Evolutionary conservation across 2,329 filamentous ascomycete genomes (phyloP), one percentile per base, ranked within the genome.

Genomic region (Fusarium luffae): DNA sequence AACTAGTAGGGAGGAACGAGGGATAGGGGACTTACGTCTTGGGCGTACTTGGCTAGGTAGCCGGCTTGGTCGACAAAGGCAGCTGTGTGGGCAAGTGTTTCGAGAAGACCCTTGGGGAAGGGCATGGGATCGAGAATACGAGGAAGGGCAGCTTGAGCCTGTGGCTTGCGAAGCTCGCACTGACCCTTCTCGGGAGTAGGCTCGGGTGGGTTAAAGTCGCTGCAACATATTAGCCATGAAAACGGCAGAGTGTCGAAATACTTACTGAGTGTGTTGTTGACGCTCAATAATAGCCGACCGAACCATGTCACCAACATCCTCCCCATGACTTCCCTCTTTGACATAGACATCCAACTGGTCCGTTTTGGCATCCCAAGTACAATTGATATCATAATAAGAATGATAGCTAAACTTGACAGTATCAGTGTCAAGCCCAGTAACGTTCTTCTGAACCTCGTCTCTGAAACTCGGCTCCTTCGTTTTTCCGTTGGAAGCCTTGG

Each of bases 41-140:
- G 40, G 4, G 69, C 69, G 34, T 72, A 68, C 21, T 68, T 69
- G 32, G 69, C 70, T 0, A 70, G 49, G n/a, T 72, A 72, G 1
- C 70, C 70, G 9, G 69, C 69, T 30, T 72, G 66, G 9, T 72
- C 70, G 1, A 64, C 51, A 52, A 59, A 72, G 3, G 70, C 47
- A 0, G 56, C 50, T 3, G 46, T 51, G 16, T 72, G 60, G 2
- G 28, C 27, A 13, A 72, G 18, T 3, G 52, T 72, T 8, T 72
- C 70, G 4, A 72, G 19, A 2, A 72, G 60, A 11, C 40, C 48
- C 13, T 18, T 27, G 21, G 69, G 69, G 14, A 72, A 72, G 2
- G 70, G 66, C 16, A 72, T 21, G 1, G 69, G 60, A 0, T 57
- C 54, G 3, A 59, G n/a, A 9, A 72, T 25, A 0, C 69, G 69